Base-by-base conservation (phyloP, 2,329 filamentous ascomycete genomes). In the Amphichorda felina region DNA sequence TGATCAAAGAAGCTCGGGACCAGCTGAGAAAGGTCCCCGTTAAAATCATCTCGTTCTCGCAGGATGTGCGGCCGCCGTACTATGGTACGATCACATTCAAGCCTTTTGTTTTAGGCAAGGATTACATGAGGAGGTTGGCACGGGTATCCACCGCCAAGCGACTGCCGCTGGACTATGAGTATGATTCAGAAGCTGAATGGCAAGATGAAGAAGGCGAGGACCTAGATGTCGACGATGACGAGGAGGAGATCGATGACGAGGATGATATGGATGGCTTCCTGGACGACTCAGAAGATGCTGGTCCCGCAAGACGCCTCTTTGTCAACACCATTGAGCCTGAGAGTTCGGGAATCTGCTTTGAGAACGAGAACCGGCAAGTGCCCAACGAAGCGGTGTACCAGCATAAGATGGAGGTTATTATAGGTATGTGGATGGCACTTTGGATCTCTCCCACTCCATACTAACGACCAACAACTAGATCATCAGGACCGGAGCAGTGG, bases 241-340 rank as follows among this genome's bases (percentile, higher is more conserved):
- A 72, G 61, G 87, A 70, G 64, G 88, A 71, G n/a, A 43, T 66
- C 0, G 81, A 82, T 38, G 81, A 82, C 38, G 80, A 76, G n/a
- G 82, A 84, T 13, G 87, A 93, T 40, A 82, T 94, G 78, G 84
- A 86, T 4, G 88, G 78, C 14, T 95, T 95, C 50, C 65, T 95
- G 2, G 88, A 94, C 45, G 85, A 93, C 47, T 84, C 84, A 5
- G 84, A 93, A 36, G 84, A 91, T 41, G 50, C 56, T 49, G 71
- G 61, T 40, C 60, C 57, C 51, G 64, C 58, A 43, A 66, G 54
- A 70, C 72, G 64, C 62, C 72, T 53, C 56, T 79, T 59, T 72
- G 47, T 72, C 64, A 75, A 78, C 21, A 77, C 84, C 43, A 68
- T 93, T 48, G 75, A 88, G 49, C 85, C 87, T 1, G 64, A 82